Conservation (phyloP, 768 basidiomycete genomes). For the Exidia glandulosa region DNA sequence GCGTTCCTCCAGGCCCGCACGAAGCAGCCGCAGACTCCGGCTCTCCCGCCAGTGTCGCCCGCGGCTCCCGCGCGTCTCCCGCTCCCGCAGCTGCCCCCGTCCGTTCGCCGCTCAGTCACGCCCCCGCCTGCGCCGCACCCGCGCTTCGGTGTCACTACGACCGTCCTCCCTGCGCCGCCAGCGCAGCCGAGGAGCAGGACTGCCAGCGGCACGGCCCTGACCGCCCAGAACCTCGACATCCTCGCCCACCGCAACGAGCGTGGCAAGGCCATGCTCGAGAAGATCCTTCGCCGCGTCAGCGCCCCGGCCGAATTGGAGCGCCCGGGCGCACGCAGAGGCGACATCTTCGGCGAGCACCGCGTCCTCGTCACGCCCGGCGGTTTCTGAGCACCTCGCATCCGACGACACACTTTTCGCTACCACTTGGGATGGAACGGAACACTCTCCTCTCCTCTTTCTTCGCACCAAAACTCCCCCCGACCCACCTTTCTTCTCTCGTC, state of each 20-base stretch:
- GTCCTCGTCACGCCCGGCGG: conserved; percentile 47
- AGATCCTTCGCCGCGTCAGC: conserved; percentile 34
- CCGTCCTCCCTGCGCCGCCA: conserved; percentile 22
- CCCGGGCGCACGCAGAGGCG: conserved; percentile 32
- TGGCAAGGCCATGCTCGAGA: conserved; percentile 25
- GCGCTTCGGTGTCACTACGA: conserved; percentile 38
- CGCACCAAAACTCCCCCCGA: background rate
- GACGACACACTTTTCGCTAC: background rate
- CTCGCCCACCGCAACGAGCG: conserved; percentile 15
- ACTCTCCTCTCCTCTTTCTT: background rate
- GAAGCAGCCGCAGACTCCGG: conserved; percentile 29
- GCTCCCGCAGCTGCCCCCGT: background rate
- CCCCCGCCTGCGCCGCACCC: conserved; percentile 54
- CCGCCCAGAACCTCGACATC: conserved; percentile 4
- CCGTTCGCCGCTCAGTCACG: conserved; percentile 32
- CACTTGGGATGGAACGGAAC: background rate
- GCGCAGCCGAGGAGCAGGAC: conserved; percentile 6
- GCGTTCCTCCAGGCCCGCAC: conserved; percentile 25
- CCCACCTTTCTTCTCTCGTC: background rate
- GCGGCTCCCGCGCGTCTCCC: conserved; percentile 18
- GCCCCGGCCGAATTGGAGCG: conserved; percentile 55
- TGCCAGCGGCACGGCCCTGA: conserved; percentile 14
- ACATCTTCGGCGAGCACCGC: conserved; percentile 25
- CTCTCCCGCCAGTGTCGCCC: conserved; percentile 38
- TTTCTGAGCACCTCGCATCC: conserved; percentile 28